Base-by-base conservation (phyloP, 148 eudicot species). In the Rhododendron henanense region DNA sequence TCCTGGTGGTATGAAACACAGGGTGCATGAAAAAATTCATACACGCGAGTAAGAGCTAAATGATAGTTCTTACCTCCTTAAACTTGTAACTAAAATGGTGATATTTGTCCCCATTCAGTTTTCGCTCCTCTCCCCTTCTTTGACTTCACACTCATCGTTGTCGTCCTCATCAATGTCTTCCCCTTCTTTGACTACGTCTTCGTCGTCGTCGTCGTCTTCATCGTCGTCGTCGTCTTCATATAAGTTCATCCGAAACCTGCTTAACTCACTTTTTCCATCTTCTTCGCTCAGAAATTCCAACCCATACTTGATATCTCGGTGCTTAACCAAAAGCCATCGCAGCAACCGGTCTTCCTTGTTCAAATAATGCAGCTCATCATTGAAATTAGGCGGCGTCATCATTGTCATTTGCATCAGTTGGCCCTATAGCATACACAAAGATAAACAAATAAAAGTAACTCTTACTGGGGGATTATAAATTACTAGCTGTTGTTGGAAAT, bases 341-440 rank as follows among this genome's bases (percentile, higher is more conserved):
- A 97, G 86, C 85, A 97, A 88, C 77, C 98, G 92, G 87, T 97
- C 99, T 89, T 97, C 99, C 88, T 94, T 95, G 93, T 95, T 97
- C 87, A 95, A 86, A 87, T 97, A 95, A 41, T 90, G 96, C 78
- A 97, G 93, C 94, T 95, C 99, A 74, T 90, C 85, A 90, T 95
- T 95, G 61, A 97, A 88, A 86, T 87, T 95, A 79, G 99, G 99
- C 15, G 98, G 95, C 33, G 98, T 91, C 99, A 97, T 94, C 96
- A 95, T 93, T 53, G 98, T 94, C 98, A 97, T 93, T 87, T 97
- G 98, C 94, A 93, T 88, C 61, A 97, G 91, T 85, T 93, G 88
- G 85, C 94, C 99, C 99, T 97, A 86, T 78, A 81, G 6, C 45
- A 78, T 37, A 45, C 33, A 61, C 39, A 23, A 55, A 74, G 37